These are phyloP conservation scores for Trebouxia sp. DNA, from an alignment of 139 green algal genomes.

Conservation along the genomic window DNA sequence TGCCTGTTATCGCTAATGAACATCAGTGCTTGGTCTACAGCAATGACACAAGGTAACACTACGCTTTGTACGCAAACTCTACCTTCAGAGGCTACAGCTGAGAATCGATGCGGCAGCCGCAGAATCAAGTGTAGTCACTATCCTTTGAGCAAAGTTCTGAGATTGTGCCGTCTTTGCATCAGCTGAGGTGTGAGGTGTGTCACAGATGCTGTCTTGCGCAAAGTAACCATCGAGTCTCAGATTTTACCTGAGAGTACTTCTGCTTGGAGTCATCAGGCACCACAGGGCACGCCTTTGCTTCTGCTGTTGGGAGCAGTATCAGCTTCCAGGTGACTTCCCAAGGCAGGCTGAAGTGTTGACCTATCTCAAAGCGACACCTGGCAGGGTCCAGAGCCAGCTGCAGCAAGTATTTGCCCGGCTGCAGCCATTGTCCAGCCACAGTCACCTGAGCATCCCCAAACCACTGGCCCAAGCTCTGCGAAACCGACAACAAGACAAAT, in stretches of 20 bases:
- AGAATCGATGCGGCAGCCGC: too few species aligned
- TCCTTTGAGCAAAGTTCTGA: too few species aligned
- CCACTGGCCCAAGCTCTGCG: not conserved
- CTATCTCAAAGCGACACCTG: not conserved
- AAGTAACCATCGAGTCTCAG: not conserved
- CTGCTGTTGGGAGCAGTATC: conserved; percentile 19
- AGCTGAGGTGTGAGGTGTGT: too few species aligned
- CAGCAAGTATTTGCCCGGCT: conserved; percentile 9
- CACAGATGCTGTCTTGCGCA: not conserved
- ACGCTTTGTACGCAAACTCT: too few species aligned
- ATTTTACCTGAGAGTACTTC: conserved; percentile 15
- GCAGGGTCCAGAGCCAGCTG: conserved; percentile 9
- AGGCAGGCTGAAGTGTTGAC: not conserved
- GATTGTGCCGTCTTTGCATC: too few species aligned
- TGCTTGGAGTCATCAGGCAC: conserved; percentile 26
- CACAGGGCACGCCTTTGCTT: not conserved
- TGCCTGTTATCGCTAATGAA: too few species aligned
- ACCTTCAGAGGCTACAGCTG: too few species aligned
- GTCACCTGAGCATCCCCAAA: not conserved
- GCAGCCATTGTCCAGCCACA: not conserved
- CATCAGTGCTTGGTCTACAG: too few species aligned
- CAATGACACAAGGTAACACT: too few species aligned
- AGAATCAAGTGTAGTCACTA: too few species aligned
- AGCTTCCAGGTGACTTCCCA: conserved; percentile 13
- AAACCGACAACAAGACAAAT: too few species aligned